Conservation (phyloP, 345 rosid genomes). For the Salix suchowensis region DNA sequence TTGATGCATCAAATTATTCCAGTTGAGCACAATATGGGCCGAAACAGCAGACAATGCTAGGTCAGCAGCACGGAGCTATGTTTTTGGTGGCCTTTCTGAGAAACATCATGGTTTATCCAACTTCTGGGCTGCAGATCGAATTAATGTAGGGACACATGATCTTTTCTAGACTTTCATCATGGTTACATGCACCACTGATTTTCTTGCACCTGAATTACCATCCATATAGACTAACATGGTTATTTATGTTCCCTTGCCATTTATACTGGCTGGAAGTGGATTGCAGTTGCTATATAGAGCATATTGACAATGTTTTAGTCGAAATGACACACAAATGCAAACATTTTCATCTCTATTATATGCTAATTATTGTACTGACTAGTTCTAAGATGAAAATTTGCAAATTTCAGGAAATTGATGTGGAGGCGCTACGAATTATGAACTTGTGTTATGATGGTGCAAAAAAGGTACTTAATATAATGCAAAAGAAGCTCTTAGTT, state of each 20-base stretch:
- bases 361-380: not conserved
- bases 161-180: not conserved
- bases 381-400: not conserved
- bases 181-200: not conserved
- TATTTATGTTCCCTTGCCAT: not conserved
- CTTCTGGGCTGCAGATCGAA: conserved; percentile 80
- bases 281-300: not conserved
- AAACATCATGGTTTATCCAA: conserved; percentile 69
- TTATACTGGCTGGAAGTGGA: not conserved
- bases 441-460: conserved; percentile 69
- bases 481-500: not conserved
- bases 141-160: conserved; percentile 49
- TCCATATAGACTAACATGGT: not conserved
- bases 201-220: not conserved
- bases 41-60: conserved; percentile 91
- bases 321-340: too few relatives aligned
- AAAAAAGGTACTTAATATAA: conserved; percentile 55
- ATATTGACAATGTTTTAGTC: too few relatives aligned
- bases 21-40: conserved; percentile 97
- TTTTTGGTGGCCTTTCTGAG: conserved; percentile 86
- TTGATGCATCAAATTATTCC: conserved; percentile 25
- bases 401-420: conserved; percentile 65
- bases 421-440: conserved; percentile 63
- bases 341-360: not conserved
- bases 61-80: conserved; percentile 76